A percentile compares a stretch with the other conserved stretches of the same genome.
Evolutionary conservation across 176 grass and related monocot genomes (phyloP).

Genomic region (Phoenix dactylifera): DNA sequence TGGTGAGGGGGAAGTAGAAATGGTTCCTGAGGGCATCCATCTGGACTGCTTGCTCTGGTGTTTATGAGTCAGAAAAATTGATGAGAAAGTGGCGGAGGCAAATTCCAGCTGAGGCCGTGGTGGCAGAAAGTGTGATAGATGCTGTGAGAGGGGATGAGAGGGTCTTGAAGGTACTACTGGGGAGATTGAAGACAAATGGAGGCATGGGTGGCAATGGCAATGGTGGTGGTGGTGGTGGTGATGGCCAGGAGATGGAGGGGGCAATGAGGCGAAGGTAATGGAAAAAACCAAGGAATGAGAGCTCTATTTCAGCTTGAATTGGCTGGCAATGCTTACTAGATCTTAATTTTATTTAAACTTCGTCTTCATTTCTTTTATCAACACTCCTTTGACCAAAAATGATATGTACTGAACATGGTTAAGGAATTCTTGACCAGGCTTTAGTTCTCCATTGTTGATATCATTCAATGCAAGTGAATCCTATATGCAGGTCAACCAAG

Average conservation of each 20-base stretch:
- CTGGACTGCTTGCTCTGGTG: conserved; percentile 34
- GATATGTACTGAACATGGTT: too few species aligned
- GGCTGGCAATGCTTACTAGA: not conserved
- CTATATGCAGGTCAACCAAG: too few species aligned
- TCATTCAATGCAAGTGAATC: too few species aligned
- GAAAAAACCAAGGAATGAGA: conserved; percentile 58
- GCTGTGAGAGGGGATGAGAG: conserved; percentile 46
- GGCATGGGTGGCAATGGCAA: not conserved
- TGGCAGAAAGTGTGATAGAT: conserved; percentile 35
- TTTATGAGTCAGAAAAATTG: conserved; percentile 57
- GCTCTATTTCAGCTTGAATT: conserved; percentile 45
- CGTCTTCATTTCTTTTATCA: too few species aligned
- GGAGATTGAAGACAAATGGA: conserved; percentile 27
- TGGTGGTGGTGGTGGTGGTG: not conserved
- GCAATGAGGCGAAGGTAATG: conserved; percentile 59
- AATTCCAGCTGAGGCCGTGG: conserved; percentile 26
- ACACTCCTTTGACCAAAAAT: too few species aligned
- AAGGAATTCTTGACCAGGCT: too few species aligned
- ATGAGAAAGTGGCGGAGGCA: conserved; percentile 49
- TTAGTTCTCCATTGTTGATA: too few species aligned
- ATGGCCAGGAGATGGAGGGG: conserved; percentile 57
- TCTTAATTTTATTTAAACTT: too few species aligned
- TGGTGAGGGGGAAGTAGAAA: conserved; percentile 56
- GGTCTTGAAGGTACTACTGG: conserved; percentile 42
- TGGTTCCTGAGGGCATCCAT: conserved; percentile 67